Evolutionary conservation across 2,329 filamentous ascomycete species (phyloP).

Genomic region (Pseudogymnoascus sp.): DNA sequence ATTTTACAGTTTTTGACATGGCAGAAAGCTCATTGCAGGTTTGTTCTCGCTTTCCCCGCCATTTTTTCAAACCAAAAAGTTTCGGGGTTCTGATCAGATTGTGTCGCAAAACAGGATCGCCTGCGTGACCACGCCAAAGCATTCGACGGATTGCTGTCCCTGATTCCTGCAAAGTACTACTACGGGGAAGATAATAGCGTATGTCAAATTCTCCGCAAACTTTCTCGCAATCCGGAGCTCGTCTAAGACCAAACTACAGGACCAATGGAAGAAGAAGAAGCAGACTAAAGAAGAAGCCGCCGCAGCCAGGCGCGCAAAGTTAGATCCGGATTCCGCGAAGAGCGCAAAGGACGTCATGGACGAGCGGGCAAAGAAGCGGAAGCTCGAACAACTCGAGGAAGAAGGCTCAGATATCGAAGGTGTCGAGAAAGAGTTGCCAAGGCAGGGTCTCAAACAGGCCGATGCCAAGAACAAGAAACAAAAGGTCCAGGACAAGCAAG

Average conservation of each 20-base stretch:
- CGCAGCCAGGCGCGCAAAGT: slow-evolving; percentile 75
- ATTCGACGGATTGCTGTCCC: slow-evolving; percentile 50
- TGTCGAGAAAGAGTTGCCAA: slow-evolving; percentile 51
- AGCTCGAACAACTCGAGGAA: slow-evolving; percentile 57
- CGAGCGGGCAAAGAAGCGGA: slow-evolving; percentile 73
- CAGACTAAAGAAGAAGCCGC: slow-evolving; percentile 85
- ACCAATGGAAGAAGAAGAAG: slow-evolving; percentile 93
- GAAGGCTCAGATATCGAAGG: slow-evolving; percentile 41
- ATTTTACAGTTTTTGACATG: slow-evolving; percentile 18
- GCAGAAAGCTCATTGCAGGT: slow-evolving; percentile 27
- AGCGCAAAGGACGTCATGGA: slow-evolving; percentile 91
- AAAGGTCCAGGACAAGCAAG: slow-evolving; percentile 42
- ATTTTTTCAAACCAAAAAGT: slow-evolving; percentile 4
- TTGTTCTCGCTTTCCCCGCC: slow-evolving; percentile 19
- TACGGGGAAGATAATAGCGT: slow-evolving; percentile 62
- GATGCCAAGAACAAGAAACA: slow-evolving; percentile 38
- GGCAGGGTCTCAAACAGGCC: slow-evolving; percentile 50
- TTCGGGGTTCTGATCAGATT: slow-evolving; percentile 8
- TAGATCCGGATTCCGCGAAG: slow-evolving; percentile 85
- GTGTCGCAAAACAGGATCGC: slow-evolving; percentile 35
- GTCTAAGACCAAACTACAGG: slow-evolving; percentile 39
- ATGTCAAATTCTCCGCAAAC: slow-evolving; percentile 29
- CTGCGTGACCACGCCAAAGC: slow-evolving; percentile 36
- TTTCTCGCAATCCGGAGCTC: slow-evolving; percentile 2
- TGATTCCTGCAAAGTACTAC: slow-evolving; percentile 65